Conservation (phyloP, 2,329 filamentous ascomycete genomes). For the Neofusicoccum sp. region DNA sequence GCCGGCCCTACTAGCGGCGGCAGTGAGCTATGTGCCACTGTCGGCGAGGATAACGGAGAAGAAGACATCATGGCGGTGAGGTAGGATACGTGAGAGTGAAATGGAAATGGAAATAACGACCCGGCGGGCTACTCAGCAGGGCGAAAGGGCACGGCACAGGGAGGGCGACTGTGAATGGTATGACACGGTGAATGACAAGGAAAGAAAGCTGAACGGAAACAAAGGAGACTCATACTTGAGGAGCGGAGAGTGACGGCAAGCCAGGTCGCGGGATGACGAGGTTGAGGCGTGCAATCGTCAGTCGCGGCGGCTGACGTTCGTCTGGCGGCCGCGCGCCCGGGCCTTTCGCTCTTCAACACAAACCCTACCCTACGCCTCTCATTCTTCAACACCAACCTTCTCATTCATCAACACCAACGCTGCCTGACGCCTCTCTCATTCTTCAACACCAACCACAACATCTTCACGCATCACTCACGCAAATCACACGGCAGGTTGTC, state of each 20-base stretch:
- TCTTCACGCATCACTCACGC: too few species aligned
- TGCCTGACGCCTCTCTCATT: not conserved
- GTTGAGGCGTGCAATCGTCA: not conserved
- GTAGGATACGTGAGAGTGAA: not conserved
- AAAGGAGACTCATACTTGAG: not conserved
- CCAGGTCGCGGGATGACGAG: not conserved
- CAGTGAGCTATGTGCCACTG: not conserved
- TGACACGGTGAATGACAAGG: not conserved
- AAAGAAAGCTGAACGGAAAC: not conserved
- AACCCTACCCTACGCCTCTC: not conserved
- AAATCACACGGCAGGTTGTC: too few species aligned
- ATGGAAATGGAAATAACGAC: not conserved
- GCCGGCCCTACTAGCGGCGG: constrained; percentile 19
- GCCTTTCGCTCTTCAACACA: not conserved
- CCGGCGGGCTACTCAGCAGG: not conserved
- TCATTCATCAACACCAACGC: too few species aligned
- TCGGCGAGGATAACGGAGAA: not conserved
- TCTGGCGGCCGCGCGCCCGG: not conserved
- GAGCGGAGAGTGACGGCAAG: not conserved
- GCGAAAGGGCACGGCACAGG: not conserved
- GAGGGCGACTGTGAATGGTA: not conserved
- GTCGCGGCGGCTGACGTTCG: constrained; percentile 1
- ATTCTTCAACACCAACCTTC: not conserved
- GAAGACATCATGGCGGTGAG: not conserved
- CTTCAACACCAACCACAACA: too few species aligned